phyloP scores from a whole-genome alignment of 2,329 filamentous ascomycete species.

The Diaporthe caulivora region DNA sequence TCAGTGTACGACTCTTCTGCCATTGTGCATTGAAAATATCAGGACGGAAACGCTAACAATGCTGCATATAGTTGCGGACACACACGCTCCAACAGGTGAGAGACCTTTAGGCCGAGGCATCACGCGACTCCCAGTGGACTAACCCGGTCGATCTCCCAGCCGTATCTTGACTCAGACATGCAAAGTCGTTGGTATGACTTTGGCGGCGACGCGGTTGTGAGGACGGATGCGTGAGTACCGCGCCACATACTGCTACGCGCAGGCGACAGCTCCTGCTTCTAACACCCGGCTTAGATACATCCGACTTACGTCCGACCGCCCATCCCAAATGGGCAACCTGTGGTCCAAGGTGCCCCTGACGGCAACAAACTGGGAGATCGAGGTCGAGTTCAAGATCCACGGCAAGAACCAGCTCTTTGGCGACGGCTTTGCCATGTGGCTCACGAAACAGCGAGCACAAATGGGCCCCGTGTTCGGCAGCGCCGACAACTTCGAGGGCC shows the following conservation, averaged over 20 bases:
- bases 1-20: slow-evolving; percentile 55
- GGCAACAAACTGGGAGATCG: slow-evolving; percentile 98
- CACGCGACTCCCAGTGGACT: slow-evolving; percentile 41
- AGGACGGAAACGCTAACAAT: slow-evolving; percentile 25
- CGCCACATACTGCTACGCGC: slow-evolving; percentile 33
- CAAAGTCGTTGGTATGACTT: slow-evolving; percentile 99
- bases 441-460: slow-evolving; percentile 90
- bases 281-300: slow-evolving; percentile 75
- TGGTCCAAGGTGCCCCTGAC: slow-evolving; percentile 95
- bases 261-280: slow-evolving; percentile 19
- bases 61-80: slow-evolving; percentile 77
- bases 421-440: slow-evolving; percentile 97
- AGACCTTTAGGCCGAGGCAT: slow-evolving; percentile 45
- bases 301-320: slow-evolving; percentile 89
- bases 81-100: slow-evolving; percentile 85
- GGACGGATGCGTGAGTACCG: slow-evolving; percentile 72
- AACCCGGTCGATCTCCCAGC: slow-evolving; percentile 62
- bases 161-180: slow-evolving; percentile 98
- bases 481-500: slow-evolving; percentile 89
- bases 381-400: slow-evolving; percentile 94
- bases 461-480: slow-evolving; percentile 89
- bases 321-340: slow-evolving; percentile 92
- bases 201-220: slow-evolving; percentile 92
- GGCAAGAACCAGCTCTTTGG: slow-evolving; percentile 92
- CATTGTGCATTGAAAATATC: not conserved